Evolutionary conservation across 1,284 basidiomycete species (phyloP).

Genomic region (Puccinia triticina): DNA sequence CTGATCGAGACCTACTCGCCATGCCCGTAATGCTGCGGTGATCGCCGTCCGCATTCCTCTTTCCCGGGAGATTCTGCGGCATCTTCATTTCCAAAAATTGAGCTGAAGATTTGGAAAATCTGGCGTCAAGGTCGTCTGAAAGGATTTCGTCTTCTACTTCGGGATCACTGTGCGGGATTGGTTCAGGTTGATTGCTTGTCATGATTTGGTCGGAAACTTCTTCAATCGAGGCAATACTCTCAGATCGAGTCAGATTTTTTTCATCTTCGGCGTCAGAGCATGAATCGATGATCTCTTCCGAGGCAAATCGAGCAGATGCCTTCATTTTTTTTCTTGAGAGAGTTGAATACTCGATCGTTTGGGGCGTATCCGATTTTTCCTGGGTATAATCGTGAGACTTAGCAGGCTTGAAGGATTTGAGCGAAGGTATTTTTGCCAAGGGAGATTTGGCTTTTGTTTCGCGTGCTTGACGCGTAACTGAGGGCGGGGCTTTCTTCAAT

Average conservation of each 20-base stretch:
- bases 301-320: neutral
- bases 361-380: neutral
- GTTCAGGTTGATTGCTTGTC: neutral
- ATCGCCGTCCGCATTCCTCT: neutral
- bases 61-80: too few relatives aligned
- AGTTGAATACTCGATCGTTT: neutral
- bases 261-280: neutral
- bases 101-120: neutral
- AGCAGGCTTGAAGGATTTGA: neutral
- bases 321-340: neutral
- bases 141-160: constrained; percentile 11
- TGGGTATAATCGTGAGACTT: neutral
- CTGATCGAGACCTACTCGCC: neutral
- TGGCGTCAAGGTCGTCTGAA: neutral
- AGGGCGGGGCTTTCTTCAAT: neutral
- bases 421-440: neutral
- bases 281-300: neutral
- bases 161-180: neutral
- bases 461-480: neutral
- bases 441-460: neutral
- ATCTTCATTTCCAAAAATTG: neutral
- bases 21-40: neutral
- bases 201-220: neutral
- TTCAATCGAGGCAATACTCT: neutral
- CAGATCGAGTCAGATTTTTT: neutral